Base-by-base conservation (phyloP, 164 flowering plant genomes). In the grape (Vitis vinifera) region DNA sequence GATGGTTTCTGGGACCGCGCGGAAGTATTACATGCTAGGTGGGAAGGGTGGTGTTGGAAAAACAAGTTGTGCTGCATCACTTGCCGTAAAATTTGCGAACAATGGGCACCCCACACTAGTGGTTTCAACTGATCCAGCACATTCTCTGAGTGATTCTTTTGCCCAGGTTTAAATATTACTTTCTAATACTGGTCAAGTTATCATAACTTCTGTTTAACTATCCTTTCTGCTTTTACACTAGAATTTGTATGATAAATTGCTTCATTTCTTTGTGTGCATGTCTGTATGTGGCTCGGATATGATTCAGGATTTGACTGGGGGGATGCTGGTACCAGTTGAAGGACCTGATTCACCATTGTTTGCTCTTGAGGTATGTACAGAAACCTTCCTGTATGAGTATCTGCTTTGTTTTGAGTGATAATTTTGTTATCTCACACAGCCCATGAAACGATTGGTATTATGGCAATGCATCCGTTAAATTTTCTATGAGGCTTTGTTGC, bases 11-110 rank as follows among this genome's bases (percentile, higher is more conserved):
- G 89, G 88, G 16, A 84, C 88, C 3, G 74, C 85, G 62, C 65
- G 98, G 56, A 94, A 88, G 76, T 94, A 89, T 78, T 92, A 88
- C 83, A 78, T 94, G 94, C 73, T 94, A 29, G 98, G 98, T 53
- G 98, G 98, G 56, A 94, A 94, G 74, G 98, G 98, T 62, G 99
- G 99, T 59, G 99, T 93, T 50, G 99, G 98, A 23, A 94, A 94
- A 71, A 94, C 98, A 8, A 94, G 98, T 70, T 94, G 97, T 77
- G 97, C 98, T 68, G 98, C 98, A 59, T 89, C 98, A 27, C 91
- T 94, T 68, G 98, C 97, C 60, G 93, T 94, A 0, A 94, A 88
- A 76, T 92, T 94, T 74, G 97, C 98, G 17, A 94, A 83, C 64
- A 74, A 75, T 69, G 98, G 97, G 31, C 97, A 92, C 69, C 95